phyloP scores from a whole-genome alignment of 2,329 filamentous ascomycete genomes.

The Truncatella angustata region DNA sequence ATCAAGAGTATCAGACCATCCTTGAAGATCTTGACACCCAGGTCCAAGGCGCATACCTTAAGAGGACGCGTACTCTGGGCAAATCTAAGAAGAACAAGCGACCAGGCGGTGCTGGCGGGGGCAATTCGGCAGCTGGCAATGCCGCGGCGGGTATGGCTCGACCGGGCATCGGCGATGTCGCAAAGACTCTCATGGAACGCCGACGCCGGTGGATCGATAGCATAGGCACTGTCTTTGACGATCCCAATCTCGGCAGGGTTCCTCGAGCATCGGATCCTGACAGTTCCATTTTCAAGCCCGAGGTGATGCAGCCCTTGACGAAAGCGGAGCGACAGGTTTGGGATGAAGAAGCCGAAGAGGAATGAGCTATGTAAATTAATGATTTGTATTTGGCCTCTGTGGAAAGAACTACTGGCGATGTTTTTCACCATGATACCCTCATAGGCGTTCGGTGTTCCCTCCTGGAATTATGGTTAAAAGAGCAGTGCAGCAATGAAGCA shows the following conservation, averaged over 20 bases:
- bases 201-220: constrained; percentile 85
- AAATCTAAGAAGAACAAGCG: constrained; percentile 91
- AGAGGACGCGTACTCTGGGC: constrained; percentile 89
- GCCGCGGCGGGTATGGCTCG: constrained; percentile 61
- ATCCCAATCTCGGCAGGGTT: constrained; percentile 71
- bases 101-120: constrained; percentile 71
- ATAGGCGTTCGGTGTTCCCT: too few relatives aligned
- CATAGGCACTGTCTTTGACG: constrained; percentile 87
- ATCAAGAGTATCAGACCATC: constrained; percentile 96
- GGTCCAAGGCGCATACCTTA: constrained; percentile 92
- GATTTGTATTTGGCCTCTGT: not conserved
- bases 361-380: constrained; percentile 30
- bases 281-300: constrained; percentile 71
- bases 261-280: constrained; percentile 63
- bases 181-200: constrained; percentile 89
- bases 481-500: too few relatives aligned
- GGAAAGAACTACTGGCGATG: not conserved
- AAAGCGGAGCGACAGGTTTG: constrained; percentile 76
- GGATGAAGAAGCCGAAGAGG: constrained; percentile 76
- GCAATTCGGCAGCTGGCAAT: constrained; percentile 60
- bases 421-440: constrained; percentile 6
- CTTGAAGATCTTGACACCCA: constrained; percentile 94
- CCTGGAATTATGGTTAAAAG: too few relatives aligned
- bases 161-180: constrained; percentile 86
- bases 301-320: constrained; percentile 70